Base-by-base conservation (phyloP, 2,329 filamentous ascomycete species). In the Exophiala bonariae region DNA sequence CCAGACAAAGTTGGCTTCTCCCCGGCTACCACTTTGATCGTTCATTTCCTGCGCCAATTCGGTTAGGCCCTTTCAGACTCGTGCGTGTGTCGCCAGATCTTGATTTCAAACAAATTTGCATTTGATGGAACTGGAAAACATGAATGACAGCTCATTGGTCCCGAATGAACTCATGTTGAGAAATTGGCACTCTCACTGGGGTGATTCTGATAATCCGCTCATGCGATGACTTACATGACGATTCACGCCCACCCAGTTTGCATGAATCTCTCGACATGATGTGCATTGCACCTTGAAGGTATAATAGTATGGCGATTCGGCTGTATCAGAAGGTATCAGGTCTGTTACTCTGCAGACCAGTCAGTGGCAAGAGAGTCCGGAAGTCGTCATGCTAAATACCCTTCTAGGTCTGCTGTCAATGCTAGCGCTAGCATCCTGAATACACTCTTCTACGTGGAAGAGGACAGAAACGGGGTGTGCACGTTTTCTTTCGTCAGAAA, bases 1-100 rank as follows among this genome's bases (percentile, higher is more conserved):
- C 92, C 93, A 99, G n/a, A 99, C 93, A 69, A 99, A 99, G 70
- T 97, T 97, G 52, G 93, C 93, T 69, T 97, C 91, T 56, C 93
- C 93, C 62, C 89, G 82, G 67, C 91, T 96, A 28, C 91, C 91
- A 55, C 89, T 93, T 67, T 96, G 83, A 56, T 96, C 90, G 64
- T 95, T 91, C 62, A 77, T 79, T 65, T 97, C 92, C 89, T 96
- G 54, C 11, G 23, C 11, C 23, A 26, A 11, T 6, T 6, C 23
- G 11, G 23, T 26, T 26, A 26, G 23, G 6, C 11, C 23, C 6
- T 26, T 26, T 26, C 23, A 26, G 11, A 6, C 6, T 26, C 6
- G 23, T 6, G 6, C 23, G 11, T 6, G 11, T 26, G 23, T 11
- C 6, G 6, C 23, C 6, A 26, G 23, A n/a, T n/a, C n/a, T n/a